A percentile compares a stretch with the other conserved stretches of the same genome.
These are phyloP conservation scores for Colletotrichum eremochloae DNA, from an alignment of 2,329 filamentous ascomycete species.

Conservation along the genomic window DNA sequence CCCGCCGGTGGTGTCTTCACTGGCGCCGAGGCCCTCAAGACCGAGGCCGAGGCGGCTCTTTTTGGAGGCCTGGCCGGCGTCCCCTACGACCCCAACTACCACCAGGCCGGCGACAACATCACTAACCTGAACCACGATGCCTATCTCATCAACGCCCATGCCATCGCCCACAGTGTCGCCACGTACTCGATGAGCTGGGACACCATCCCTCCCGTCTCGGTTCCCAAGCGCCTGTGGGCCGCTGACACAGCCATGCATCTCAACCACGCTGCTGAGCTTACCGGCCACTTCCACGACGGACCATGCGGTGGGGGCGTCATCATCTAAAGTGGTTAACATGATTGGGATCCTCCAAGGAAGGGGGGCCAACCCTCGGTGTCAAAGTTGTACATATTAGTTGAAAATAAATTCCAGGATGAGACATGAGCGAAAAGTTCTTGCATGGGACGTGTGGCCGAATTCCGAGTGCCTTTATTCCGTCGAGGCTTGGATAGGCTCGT, in stretches of 20 bases:
- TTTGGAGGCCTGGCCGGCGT: conserved; percentile 73
- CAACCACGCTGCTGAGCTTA: conserved; percentile 45
- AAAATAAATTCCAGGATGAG: background rate
- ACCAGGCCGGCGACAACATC: conserved; percentile 59
- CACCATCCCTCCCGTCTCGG: conserved; percentile 48
- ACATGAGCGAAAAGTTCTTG: background rate
- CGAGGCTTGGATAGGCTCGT: too few relatives aligned
- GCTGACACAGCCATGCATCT: conserved; percentile 49
- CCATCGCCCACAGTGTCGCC: conserved; percentile 57
- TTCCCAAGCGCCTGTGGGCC: conserved; percentile 48
- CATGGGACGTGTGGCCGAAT: background rate
- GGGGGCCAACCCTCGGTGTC: background rate
- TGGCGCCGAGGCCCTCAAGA: conserved; percentile 75
- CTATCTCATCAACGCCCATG: conserved; percentile 60
- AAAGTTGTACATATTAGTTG: background rate
- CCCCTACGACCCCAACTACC: conserved; percentile 61
- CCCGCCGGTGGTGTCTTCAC: conserved; percentile 78
- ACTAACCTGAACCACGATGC: conserved; percentile 57
- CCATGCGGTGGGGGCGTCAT: conserved; percentile 48
- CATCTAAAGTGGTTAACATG: background rate
- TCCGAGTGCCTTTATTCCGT: too few relatives aligned
- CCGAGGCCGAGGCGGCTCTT: conserved; percentile 66
- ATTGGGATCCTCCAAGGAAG: too few relatives aligned
- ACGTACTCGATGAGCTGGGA: conserved; percentile 57
- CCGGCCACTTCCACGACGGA: conserved; percentile 47